Evolutionary conservation across 1,139 yeast species (phyloP).

Genomic region (Nadsonia commutata): DNA sequence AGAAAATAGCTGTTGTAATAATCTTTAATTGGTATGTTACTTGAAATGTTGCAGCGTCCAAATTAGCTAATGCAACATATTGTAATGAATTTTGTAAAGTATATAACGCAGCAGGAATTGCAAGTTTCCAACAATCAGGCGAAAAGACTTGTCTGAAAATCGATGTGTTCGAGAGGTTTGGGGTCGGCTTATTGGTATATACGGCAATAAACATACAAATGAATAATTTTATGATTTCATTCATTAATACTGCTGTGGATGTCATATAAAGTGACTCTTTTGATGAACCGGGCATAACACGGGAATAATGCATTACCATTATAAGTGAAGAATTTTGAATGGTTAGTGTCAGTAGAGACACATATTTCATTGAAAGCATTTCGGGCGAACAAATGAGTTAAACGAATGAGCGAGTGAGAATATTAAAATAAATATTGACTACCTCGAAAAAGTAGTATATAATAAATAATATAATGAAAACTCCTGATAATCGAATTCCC

Average conservation of each 20-base stretch:
- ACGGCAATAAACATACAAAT: conserved; percentile 20
- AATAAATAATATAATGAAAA: too few species aligned
- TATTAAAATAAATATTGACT: too few species aligned
- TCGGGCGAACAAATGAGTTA: too few species aligned
- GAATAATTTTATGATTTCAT: conserved; percentile 25
- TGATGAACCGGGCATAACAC: conserved; percentile 25
- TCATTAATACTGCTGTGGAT: conserved; percentile 29
- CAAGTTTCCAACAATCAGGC: conserved; percentile 23
- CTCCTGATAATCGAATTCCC: too few species aligned
- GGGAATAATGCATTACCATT: conserved; percentile 27
- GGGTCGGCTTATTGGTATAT: conserved; percentile 3
- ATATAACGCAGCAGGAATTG: conserved; percentile 23
- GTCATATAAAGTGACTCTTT: conserved; percentile 20
- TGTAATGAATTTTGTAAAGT: conserved; percentile 24
- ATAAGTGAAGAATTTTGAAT: conserved; percentile 6
- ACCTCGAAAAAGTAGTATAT: too few species aligned
- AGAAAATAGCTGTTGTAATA: conserved; percentile 24
- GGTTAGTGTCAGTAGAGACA: conserved; percentile 7
- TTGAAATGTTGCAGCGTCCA: conserved; percentile 26
- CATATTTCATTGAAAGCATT: conserved; percentile 5
- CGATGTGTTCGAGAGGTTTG: conserved; percentile 1
- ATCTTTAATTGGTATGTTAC: conserved; percentile 26
- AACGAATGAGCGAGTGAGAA: too few species aligned
- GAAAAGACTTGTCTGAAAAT: conserved; percentile 15
- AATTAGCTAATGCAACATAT: conserved; percentile 25